Conservation (phyloP, 2,329 filamentous ascomycete genomes). For the Calonectria henricotiae region DNA sequence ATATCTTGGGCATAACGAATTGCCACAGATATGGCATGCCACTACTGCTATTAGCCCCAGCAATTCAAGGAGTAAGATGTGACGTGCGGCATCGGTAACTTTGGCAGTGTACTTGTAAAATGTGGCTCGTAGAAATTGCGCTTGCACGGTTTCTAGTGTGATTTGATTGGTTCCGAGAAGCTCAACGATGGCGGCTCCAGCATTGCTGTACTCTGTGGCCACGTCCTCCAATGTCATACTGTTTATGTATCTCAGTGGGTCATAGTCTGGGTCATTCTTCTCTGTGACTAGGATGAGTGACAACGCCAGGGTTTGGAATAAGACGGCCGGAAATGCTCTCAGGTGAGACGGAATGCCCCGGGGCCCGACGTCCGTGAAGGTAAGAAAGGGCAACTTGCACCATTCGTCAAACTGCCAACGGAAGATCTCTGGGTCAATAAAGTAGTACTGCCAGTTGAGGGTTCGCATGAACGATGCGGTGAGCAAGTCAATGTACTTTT, state of each 20-base stretch:
- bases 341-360: conserved; percentile 68
- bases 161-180: conserved; percentile 73
- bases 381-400: conserved; percentile 69
- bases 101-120: conserved; percentile 74
- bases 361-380: conserved; percentile 67
- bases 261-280: conserved; percentile 66
- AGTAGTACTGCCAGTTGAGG: conserved; percentile 74
- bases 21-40: conserved; percentile 71
- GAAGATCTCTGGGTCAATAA: conserved; percentile 71
- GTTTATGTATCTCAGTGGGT: conserved; percentile 72
- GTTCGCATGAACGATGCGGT: conserved; percentile 71
- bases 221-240: conserved; percentile 75
- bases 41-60: conserved; percentile 56
- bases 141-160: conserved; percentile 71
- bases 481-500: conserved; percentile 70
- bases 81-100: conserved; percentile 70
- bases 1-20: conserved; percentile 77
- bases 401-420: conserved; percentile 69
- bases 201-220: conserved; percentile 74
- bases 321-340: conserved; percentile 72
- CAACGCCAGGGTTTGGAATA: conserved; percentile 73
- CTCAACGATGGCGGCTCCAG: conserved; percentile 68
- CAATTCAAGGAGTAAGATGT: not conserved
- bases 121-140: conserved; percentile 70
- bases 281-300: conserved; percentile 70